phyloP scores from a whole-genome alignment of 306 rosid genomes.

The Medicago arabica region DNA sequence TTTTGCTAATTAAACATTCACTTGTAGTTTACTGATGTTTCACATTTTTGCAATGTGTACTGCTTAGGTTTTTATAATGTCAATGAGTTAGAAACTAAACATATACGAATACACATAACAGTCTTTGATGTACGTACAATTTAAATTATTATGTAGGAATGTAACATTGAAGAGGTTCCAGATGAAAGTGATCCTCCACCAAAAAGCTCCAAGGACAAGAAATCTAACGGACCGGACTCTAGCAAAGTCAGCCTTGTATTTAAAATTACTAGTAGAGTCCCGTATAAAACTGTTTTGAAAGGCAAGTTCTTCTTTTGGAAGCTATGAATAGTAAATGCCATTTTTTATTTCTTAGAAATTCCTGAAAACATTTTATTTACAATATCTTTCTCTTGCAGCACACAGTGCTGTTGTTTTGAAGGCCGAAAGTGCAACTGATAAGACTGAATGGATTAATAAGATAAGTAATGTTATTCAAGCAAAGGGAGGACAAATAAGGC shows the following conservation, averaged over 20 bases:
- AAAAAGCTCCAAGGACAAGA: constrained; percentile 90
- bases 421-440: constrained; percentile 84
- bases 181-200: constrained; percentile 81
- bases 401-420: constrained; percentile 85
- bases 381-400: constrained; percentile 59
- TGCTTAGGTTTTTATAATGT: constrained; percentile 23
- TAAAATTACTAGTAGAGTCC: constrained; percentile 82
- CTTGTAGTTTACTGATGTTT: constrained; percentile 17
- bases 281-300: constrained; percentile 94
- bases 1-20: constrained; percentile 3
- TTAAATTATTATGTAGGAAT: constrained; percentile 65
- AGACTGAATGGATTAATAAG: constrained; percentile 86
- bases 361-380: constrained; percentile 14
- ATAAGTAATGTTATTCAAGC: constrained; percentile 83
- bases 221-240: constrained; percentile 79
- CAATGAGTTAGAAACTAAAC: constrained; percentile 2
- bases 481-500: constrained; percentile 68
- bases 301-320: constrained; percentile 47
- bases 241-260: constrained; percentile 80
- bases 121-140: constrained; percentile 23
- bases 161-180: constrained; percentile 77
- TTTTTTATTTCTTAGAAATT: background rate
- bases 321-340: background rate
- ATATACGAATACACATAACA: background rate
- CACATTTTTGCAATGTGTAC: too few species aligned